Evolutionary conservation across 2,329 filamentous ascomycete genomes (phyloP), one percentile per base, ranked within the genome.

Genomic region (Fusarium napiforme): DNA sequence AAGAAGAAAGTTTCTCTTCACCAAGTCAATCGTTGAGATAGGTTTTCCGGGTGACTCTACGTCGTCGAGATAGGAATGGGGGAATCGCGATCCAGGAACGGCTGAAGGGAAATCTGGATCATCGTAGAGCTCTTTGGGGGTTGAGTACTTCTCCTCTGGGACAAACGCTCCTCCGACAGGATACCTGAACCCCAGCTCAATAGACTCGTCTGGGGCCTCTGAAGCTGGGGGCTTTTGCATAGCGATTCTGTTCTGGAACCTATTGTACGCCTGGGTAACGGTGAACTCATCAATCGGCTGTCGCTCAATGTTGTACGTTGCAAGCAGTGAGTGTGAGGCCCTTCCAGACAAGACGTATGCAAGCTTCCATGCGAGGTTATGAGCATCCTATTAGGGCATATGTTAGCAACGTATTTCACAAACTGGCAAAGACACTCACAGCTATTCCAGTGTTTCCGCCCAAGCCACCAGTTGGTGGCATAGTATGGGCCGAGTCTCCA

Each of bases 361-460:
- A 11, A 60, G 26, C 21, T 60, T 60, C 57, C 45, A 60, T 7
- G 57, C 45, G 4, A 60, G 57, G 3, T 60, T 60, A 50, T 60
- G 45, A 21, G 57, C 43, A 1, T 60, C 45, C 57, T 60, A 9
- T 32, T 1, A 9, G 2, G 34, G 3, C 23, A 3, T 9, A 1
- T 19, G 11, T 34, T 34, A 50, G 30, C 26, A 15, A 7, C 12
- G 12, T 15, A 15, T 15, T 15, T 15, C 32, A 15, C 12, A 2
- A 14, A 7, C 32, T 34, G 32, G 12, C 12, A 14, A 4, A 15
- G 12, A 15, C 26, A 34, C 32, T 7, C 32, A 34, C 32, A 34
- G 57, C 57, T 34, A 60, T 60, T 7, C 45, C 45, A 21, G 57
- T 60, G 4, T 60, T 60, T 4, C 57, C 45, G 3, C 57, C 57